These are phyloP conservation scores for Talaromyces sp. DNA, from an alignment of 2,329 filamentous ascomycete species.

Conservation along the genomic window DNA sequence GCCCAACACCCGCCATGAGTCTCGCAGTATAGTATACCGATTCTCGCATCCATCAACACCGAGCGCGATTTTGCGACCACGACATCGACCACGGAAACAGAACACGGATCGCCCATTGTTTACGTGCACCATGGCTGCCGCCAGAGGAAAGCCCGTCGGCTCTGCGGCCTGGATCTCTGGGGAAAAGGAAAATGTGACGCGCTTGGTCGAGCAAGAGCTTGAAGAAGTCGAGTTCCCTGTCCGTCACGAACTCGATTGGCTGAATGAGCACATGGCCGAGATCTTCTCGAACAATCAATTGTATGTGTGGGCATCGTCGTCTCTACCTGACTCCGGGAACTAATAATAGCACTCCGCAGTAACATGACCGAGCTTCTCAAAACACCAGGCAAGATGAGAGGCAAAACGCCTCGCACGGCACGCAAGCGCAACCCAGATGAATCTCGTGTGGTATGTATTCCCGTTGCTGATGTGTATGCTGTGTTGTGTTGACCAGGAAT, in stretches of 20 bases:
- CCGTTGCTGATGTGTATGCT: not conserved
- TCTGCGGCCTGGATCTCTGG: slow-evolving; percentile 79
- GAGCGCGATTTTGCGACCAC: not conserved
- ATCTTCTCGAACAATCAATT: slow-evolving; percentile 83
- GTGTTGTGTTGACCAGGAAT: slow-evolving; percentile 14
- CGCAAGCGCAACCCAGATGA: slow-evolving; percentile 41
- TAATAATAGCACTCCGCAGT: slow-evolving; percentile 49
- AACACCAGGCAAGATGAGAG: slow-evolving; percentile 46
- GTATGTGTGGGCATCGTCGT: slow-evolving; percentile 52
- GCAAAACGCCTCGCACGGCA: slow-evolving; percentile 45
- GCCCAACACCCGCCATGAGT: not conserved
- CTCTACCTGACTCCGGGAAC: slow-evolving; percentile 6
- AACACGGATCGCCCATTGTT: not conserved
- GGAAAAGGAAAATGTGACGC: slow-evolving; percentile 72
- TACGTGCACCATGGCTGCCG: slow-evolving; percentile 29
- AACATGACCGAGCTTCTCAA: slow-evolving; percentile 96
- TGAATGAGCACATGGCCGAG: slow-evolving; percentile 97
- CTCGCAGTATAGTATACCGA: not conserved
- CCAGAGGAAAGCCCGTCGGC: slow-evolving; percentile 57
- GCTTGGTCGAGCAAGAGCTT: slow-evolving; percentile 73
- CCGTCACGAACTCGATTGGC: slow-evolving; percentile 92
- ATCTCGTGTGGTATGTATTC: slow-evolving; percentile 38
- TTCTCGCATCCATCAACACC: not conserved
- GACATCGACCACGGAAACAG: not conserved
- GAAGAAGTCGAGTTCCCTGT: slow-evolving; percentile 93